Base-by-base conservation (phyloP, 805 yeast genomes). In the Candida dendrica region DNA sequence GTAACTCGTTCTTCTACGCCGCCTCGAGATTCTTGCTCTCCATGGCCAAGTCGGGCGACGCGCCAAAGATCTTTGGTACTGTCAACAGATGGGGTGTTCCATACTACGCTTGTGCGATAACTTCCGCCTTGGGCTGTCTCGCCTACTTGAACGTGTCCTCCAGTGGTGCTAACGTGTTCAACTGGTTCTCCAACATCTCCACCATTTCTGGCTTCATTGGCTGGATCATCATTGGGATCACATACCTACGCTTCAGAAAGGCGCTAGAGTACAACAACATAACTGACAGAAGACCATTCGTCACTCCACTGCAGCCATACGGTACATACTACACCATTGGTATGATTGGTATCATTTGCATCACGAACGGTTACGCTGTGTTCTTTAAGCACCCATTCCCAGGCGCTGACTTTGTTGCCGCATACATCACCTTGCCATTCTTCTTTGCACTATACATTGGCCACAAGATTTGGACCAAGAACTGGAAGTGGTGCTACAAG, bases 71-170 rank as follows among this genome's bases (percentile, higher is more conserved):
- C 55, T 78, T 84, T 56, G 65, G 80, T 42, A 74, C 60, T 48
- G 79, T 87, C 17, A 79, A 76, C 65, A 77, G 67, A 52, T 64
- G 68, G 62, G 95, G 95, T 60, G 84, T 85, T 41, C 95, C 95
- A 43, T 66, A 51, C 74, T 82, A n/a, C 61, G 84, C 50, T 58
- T 56, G 63, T 55, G 48, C 56, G 44, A 31, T 66, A 54, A 38
- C 66, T 42, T 47, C 53, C 30, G 32, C 42, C 6, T 77, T 84
- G 64, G 73, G 81, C 47, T 64, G 70, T 36, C 68, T 85, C 51
- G 86, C 87, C 5, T 85, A 69, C 64, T 77, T 85, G 81, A 79
- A 81, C 44, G 80, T 77, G 31, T 72, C 84, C 7, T 61, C 74
- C 13, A 64, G 72, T 15, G 68, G 89, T 6, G 65, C 77, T 16